Conservation (phyloP, 805 yeast species). For the Torulaspora gathmanii region DNA sequence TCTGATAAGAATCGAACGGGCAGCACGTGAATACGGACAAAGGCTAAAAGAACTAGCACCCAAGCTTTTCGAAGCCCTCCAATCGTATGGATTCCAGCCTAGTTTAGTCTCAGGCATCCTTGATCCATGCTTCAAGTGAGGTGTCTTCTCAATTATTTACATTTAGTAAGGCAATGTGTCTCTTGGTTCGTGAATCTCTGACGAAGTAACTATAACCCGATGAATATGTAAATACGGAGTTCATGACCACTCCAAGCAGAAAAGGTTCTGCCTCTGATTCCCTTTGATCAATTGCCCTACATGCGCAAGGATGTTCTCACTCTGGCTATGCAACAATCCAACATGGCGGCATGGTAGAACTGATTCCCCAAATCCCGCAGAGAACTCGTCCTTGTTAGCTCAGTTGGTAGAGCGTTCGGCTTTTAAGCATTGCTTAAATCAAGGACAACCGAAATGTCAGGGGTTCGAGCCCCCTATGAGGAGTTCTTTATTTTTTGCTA, state of each 20-base stretch:
- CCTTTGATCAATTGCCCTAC: no score
- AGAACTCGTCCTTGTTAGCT: conserved; percentile 52
- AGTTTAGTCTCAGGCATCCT: no score
- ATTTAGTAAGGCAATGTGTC: no score
- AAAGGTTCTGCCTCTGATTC: no score
- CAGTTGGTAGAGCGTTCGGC: conserved; percentile 72
- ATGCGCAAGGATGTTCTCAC: no score
- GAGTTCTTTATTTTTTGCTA: conserved; percentile 34
- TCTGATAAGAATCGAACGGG: neutral
- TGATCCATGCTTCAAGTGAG: no score
- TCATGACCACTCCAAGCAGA: no score
- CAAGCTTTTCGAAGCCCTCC: neutral
- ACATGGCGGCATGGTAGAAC: no score
- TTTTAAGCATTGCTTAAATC: conserved; percentile 42
- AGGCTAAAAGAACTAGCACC: neutral
- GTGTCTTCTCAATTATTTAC: no score
- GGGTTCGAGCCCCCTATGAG: conserved; percentile 51
- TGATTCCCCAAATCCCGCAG: neutral
- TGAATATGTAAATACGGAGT: neutral
- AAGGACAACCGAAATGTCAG: conserved; percentile 45
- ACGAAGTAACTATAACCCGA: neutral
- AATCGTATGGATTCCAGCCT: no score
- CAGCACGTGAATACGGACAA: neutral
- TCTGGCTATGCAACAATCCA: no score
- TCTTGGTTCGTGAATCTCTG: no score